A percentile compares a stretch with the other conserved stretches of the same genome.
These are phyloP conservation scores for Daldinia decipiens DNA, from an alignment of 495 filamentous ascomycete species.

Conservation along the genomic window DNA sequence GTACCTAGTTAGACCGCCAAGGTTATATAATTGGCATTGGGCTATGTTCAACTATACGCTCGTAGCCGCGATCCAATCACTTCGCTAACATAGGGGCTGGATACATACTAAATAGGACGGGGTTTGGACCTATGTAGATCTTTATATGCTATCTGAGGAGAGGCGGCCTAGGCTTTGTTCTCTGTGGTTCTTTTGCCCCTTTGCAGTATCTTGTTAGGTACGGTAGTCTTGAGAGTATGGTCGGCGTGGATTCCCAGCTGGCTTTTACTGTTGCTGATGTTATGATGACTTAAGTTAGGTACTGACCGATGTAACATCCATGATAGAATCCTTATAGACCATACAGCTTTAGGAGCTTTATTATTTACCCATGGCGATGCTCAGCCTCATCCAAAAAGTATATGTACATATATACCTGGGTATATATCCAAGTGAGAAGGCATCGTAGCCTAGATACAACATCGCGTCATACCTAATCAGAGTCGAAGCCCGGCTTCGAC, in stretches of 20 bases:
- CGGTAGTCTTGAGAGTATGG: no score
- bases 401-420: not conserved
- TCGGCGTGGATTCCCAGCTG: no score
- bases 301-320: no score
- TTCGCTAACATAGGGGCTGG: no score
- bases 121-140: no score
- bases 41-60: not conserved
- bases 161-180: no score
- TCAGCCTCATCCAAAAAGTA: not conserved
- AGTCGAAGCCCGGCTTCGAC: conserved; percentile 30
- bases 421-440: conserved; percentile 17
- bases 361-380: not conserved
- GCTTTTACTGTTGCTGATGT: not conserved
- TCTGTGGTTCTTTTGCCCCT: no score
- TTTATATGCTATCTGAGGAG: no score
- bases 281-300: not conserved
- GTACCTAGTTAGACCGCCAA: not conserved
- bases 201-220: no score
- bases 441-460: not conserved
- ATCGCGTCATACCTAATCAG: conserved; percentile 1
- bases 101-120: no score
- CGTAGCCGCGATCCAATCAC: not conserved
- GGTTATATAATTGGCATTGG: not conserved
- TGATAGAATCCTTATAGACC: no score
- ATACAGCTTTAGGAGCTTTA: not conserved